Conservation (phyloP, 805 yeast genomes). For the Zygoascus bituminiphila region DNA sequence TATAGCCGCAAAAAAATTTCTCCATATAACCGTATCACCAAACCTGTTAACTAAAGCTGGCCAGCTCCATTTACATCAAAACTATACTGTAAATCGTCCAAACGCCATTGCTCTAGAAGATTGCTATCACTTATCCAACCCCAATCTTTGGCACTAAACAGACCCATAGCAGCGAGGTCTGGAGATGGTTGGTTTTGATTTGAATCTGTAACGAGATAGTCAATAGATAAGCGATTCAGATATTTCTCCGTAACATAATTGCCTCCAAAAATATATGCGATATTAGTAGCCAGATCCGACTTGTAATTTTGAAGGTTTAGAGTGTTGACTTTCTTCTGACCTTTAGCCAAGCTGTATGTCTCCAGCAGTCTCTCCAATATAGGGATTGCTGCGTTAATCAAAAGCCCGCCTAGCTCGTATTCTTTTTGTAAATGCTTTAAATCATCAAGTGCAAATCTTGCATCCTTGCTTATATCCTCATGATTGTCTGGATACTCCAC, state of each 20-base stretch:
- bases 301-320: neutral
- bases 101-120: conserved; percentile 2
- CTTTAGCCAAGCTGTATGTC: neutral
- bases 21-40: too few species aligned
- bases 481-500: conserved; percentile 8
- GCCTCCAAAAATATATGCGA: conserved; percentile 5
- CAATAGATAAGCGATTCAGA: conserved; percentile 3
- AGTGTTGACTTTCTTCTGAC: neutral
- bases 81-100: neutral
- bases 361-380: conserved; percentile 1
- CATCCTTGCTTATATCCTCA: neutral
- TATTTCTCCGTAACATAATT: conserved; percentile 3
- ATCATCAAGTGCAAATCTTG: conserved; percentile 3
- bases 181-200: neutral
- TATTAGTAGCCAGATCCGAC: neutral
- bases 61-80: neutral
- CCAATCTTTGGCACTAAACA: conserved; percentile 3
- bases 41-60: too few species aligned
- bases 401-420: neutral
- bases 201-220: neutral
- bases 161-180: neutral
- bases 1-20: too few species aligned
- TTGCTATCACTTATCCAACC: conserved; percentile 3
- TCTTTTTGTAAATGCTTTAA: neutral
- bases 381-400: neutral